These are phyloP conservation scores for Apiotrichum mycotoxinovorans DNA, from an alignment of 1,284 basidiomycete species.

Conservation along the genomic window DNA sequence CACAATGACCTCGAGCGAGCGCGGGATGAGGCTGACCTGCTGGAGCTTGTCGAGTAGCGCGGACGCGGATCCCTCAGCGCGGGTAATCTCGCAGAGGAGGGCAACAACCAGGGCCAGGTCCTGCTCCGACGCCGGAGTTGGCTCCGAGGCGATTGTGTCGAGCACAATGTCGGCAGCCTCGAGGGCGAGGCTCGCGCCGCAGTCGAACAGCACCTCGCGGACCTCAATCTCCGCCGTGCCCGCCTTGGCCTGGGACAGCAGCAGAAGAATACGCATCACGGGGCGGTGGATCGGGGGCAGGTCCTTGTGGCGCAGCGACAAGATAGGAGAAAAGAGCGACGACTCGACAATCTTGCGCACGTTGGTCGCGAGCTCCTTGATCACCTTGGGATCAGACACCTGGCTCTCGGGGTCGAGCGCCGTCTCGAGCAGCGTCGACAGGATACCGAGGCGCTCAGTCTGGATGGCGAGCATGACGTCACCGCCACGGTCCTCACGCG, in stretches of 20 bases:
- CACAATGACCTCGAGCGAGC: constrained; percentile 70
- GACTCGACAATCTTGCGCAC: constrained; percentile 67
- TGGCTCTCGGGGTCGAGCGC: constrained; percentile 59
- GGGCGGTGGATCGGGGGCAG: constrained; percentile 72
- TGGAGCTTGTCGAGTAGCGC: constrained; percentile 75
- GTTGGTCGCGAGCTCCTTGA: constrained; percentile 60
- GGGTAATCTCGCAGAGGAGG: constrained; percentile 36
- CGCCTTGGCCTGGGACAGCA: constrained; percentile 51
- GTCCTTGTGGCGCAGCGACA: constrained; percentile 66
- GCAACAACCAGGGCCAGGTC: constrained; percentile 40
- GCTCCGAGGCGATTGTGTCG: constrained; percentile 27
- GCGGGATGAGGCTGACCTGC: constrained; percentile 72
- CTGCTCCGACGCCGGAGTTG: constrained; percentile 5
- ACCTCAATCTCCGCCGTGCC: constrained; percentile 13
- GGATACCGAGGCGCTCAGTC: constrained; percentile 65
- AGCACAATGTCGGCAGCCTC: constrained; percentile 41
- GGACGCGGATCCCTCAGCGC: constrained; percentile 14
- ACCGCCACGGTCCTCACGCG: constrained; percentile 67
- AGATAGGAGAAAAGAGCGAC: constrained; percentile 67
- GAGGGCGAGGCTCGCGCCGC: constrained; percentile 32
- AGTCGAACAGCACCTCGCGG: constrained; percentile 29
- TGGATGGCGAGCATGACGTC: constrained; percentile 83
- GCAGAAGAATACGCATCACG: constrained; percentile 74
- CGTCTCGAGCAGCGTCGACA: constrained; percentile 71
- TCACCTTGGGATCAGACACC: constrained; percentile 34